phyloP scores from a whole-genome alignment of 768 basidiomycete genomes.

The Obba rivulosa region DNA sequence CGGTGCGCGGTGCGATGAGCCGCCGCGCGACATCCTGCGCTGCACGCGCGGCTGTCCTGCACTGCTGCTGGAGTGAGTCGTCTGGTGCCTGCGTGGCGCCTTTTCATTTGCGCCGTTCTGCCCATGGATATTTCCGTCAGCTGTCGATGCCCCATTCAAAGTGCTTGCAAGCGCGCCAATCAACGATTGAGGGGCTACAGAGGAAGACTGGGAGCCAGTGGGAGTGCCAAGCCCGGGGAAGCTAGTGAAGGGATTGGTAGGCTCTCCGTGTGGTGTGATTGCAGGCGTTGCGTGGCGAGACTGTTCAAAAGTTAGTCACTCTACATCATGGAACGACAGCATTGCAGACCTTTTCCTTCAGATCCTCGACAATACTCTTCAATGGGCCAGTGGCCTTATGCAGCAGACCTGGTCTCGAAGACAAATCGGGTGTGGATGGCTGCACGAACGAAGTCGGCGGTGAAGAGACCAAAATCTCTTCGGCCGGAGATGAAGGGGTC shows the following conservation, averaged over 20 bases:
- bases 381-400: constrained; percentile 33
- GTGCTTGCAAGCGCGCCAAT: constrained; percentile 12
- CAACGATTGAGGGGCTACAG: constrained; percentile 17
- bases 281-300: constrained; percentile 38
- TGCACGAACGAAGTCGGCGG: constrained; percentile 14
- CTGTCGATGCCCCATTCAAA: constrained; percentile 12
- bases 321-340: background rate
- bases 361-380: constrained; percentile 75
- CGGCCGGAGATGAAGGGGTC: constrained; percentile 42
- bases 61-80: constrained; percentile 34
- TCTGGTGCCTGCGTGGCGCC: constrained; percentile 33
- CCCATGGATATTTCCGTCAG: constrained; percentile 1
- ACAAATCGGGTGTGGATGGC: constrained; percentile 1
- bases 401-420: constrained; percentile 7
- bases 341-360: constrained; percentile 53
- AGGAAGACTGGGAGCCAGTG: constrained; percentile 2
- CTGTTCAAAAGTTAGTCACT: constrained; percentile 5
- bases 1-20: constrained; percentile 8
- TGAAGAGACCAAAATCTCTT: constrained; percentile 14
- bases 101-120: constrained; percentile 7
- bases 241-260: constrained; percentile 53
- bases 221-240: constrained; percentile 18
- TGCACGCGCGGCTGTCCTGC: constrained; percentile 20
- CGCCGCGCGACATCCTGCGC: constrained; percentile 16
- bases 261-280: constrained; percentile 38